Evolutionary conservation across 768 basidiomycete species (phyloP).

Genomic region (Leccinum uliginosum): DNA sequence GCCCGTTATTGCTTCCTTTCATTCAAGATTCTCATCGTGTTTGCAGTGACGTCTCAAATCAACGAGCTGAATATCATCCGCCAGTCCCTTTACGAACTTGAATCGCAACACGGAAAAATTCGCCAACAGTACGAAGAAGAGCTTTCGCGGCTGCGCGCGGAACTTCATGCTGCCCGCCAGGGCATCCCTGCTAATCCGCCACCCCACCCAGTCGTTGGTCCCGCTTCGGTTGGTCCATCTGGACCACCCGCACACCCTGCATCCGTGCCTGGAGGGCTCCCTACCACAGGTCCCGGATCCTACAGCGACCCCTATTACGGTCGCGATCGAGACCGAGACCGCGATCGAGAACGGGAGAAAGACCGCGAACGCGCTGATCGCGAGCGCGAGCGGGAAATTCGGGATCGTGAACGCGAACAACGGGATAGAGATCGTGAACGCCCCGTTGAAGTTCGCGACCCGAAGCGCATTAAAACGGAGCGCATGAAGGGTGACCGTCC

Average conservation of each 20-base stretch:
- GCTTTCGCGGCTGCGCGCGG: slow-evolving; percentile 62
- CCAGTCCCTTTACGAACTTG: slow-evolving; percentile 87
- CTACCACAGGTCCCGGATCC: slow-evolving; percentile 28
- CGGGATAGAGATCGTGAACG: slow-evolving; percentile 46
- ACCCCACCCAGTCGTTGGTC: slow-evolving; percentile 33
- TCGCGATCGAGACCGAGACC: slow-evolving; percentile 35
- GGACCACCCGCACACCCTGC: slow-evolving; percentile 31
- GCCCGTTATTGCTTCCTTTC: background rate
- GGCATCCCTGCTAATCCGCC: slow-evolving; percentile 33
- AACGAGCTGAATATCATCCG: slow-evolving; percentile 88
- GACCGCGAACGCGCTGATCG: slow-evolving; percentile 37
- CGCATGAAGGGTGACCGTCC: slow-evolving; percentile 42
- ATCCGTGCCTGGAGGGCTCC: slow-evolving; percentile 28
- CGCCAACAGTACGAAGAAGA: slow-evolving; percentile 87
- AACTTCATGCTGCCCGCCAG: slow-evolving; percentile 54
- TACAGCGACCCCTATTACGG: slow-evolving; percentile 37
- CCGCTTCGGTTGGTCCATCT: slow-evolving; percentile 32
- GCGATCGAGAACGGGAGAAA: slow-evolving; percentile 39
- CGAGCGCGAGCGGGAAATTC: slow-evolving; percentile 36
- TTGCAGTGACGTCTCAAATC: slow-evolving; percentile 72
- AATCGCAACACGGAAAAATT: slow-evolving; percentile 81
- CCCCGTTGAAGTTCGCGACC: slow-evolving; percentile 46
- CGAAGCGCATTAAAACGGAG: slow-evolving; percentile 58
- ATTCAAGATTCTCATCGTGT: slow-evolving; percentile 8
- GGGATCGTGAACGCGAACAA: slow-evolving; percentile 33